These are phyloP conservation scores for Aspergillus niger DNA, from an alignment of 2,329 filamentous ascomycete species.

Conservation along the genomic window DNA sequence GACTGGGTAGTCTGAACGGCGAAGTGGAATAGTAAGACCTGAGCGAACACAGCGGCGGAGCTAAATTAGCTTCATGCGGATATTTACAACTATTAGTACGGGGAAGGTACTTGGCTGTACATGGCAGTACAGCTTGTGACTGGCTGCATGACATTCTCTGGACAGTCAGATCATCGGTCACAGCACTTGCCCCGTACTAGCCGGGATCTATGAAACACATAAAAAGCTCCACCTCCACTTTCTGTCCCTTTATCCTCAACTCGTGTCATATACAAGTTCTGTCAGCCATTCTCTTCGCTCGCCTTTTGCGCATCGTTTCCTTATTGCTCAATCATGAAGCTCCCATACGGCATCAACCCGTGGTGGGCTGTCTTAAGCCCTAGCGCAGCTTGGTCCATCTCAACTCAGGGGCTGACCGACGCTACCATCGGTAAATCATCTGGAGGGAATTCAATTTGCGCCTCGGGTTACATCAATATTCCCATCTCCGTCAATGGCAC, in stretches of 20 bases:
- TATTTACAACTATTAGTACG: neutral
- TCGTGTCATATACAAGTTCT: neutral
- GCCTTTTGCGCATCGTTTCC: neutral
- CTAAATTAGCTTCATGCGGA: neutral
- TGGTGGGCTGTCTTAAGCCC: neutral
- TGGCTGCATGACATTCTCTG: neutral
- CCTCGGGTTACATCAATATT: neutral
- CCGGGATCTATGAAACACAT: neutral
- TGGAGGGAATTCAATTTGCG: neutral
- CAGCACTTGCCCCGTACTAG: neutral
- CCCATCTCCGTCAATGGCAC: neutral
- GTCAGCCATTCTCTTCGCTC: neutral
- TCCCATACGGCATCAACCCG: neutral
- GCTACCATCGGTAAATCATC: neutral
- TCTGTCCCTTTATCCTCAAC: neutral
- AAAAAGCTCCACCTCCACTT: neutral
- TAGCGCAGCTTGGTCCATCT: neutral
- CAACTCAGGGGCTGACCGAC: neutral
- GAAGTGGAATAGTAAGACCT: neutral
- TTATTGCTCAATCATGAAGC: neutral
- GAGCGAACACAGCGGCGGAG: neutral
- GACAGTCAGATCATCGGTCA: neutral
- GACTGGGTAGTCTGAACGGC: neutral
- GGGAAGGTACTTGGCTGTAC: neutral
- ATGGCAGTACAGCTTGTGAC: neutral